A percentile compares a stretch with the other conserved stretches of the same genome.
Evolutionary conservation across 257 asterid species (phyloP).

Genomic region (Asclepias syriaca): DNA sequence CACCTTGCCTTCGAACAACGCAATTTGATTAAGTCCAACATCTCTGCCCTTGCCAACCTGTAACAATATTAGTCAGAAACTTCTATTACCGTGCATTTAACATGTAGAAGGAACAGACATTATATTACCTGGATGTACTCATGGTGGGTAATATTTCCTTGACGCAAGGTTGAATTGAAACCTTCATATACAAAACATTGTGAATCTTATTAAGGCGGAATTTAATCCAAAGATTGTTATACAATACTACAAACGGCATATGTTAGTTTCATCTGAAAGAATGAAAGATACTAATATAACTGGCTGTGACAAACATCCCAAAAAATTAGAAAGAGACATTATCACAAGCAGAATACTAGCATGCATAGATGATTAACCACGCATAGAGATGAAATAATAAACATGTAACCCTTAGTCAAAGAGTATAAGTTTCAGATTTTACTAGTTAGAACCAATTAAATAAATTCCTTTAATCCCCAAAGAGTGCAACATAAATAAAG

Average conservation of each 20-base stretch:
- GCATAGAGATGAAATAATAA: background rate
- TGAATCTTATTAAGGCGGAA: background rate
- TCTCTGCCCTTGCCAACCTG: slow-evolving; percentile 99
- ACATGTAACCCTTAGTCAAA: background rate
- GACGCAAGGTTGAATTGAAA: slow-evolving; percentile 90
- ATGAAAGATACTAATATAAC: background rate
- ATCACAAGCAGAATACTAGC: background rate
- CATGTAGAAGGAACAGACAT: background rate
- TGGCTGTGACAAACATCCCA: background rate
- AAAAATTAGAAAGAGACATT: background rate
- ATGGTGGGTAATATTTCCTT: slow-evolving; percentile 97
- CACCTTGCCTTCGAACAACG: slow-evolving; percentile 98
- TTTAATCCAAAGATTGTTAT: background rate
- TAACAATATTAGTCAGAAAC: slow-evolving; percentile 23
- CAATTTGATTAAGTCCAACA: slow-evolving; percentile 97
- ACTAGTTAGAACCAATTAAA: background rate
- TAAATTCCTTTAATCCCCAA: background rate
- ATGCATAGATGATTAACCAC: background rate
- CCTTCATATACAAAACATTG: slow-evolving; percentile 47
- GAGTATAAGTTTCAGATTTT: background rate
- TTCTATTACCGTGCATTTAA: slow-evolving; percentile 13
- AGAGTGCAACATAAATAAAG: background rate
- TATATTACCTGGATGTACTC: slow-evolving; percentile 86
- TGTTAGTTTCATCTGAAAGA: background rate
- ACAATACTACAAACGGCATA: background rate